These are phyloP conservation scores for Hypoxylon trugodes DNA, from an alignment of 495 filamentous ascomycete species.

Conservation along the genomic window DNA sequence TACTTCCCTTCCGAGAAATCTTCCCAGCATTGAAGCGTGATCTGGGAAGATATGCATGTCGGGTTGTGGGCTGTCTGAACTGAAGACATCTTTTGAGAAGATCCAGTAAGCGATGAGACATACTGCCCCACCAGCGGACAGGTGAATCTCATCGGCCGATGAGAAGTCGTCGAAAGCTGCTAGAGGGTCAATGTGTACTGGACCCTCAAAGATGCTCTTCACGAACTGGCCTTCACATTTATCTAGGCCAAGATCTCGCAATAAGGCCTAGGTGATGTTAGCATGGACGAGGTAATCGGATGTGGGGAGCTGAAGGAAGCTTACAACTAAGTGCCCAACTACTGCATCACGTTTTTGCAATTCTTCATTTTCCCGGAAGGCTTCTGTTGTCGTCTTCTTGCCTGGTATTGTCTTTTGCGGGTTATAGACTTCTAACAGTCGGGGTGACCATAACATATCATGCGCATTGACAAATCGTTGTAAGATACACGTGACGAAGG, in stretches of 20 bases:
- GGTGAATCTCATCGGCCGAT: conserved; percentile 69
- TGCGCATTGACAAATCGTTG: conserved; percentile 78
- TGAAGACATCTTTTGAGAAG: conserved; percentile 62
- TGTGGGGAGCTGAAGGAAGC: conserved; percentile 40
- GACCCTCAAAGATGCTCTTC: conserved; percentile 42
- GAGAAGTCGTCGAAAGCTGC: conserved; percentile 52
- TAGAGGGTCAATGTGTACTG: conserved; percentile 46
- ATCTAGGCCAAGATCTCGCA: conserved; percentile 69
- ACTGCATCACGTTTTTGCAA: conserved; percentile 72
- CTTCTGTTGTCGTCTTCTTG: conserved; percentile 64
- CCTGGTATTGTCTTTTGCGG: conserved; percentile 67
- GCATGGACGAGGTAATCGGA: not conserved
- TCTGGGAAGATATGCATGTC: conserved; percentile 70
- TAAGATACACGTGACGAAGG: conserved; percentile 84
- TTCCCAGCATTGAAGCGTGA: conserved; percentile 64
- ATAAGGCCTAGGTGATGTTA: conserved; percentile 65
- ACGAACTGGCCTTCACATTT: conserved; percentile 45
- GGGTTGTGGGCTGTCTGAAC: conserved; percentile 53
- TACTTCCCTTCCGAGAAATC: conserved; percentile 64
- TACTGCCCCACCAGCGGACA: conserved; percentile 75
- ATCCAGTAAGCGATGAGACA: conserved; percentile 68
- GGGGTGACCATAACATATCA: conserved; percentile 75
- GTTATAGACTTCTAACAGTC: conserved; percentile 75
- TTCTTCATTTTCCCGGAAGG: conserved; percentile 68
- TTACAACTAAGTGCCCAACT: conserved; percentile 79